Evolutionary conservation across 2,329 filamentous ascomycete species (phyloP).

Genomic region (Trichothecium roseum): DNA sequence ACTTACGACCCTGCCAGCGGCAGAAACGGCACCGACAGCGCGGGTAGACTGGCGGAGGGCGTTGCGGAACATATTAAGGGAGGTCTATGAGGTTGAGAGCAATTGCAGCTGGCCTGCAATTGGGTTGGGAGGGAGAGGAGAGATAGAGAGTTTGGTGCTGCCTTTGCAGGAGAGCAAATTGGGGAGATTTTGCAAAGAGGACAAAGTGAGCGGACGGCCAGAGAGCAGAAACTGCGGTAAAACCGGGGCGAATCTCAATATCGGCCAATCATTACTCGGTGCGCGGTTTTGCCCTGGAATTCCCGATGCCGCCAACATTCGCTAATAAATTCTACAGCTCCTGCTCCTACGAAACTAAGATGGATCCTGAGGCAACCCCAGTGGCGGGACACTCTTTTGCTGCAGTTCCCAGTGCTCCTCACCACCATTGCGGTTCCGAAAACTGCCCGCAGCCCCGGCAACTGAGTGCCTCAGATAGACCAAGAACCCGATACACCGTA

Average conservation of each 20-base stretch:
- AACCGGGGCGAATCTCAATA: constrained; percentile 20
- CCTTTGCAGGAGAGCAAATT: constrained; percentile 34
- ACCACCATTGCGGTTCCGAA: too few relatives aligned
- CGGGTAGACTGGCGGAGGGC: constrained; percentile 94
- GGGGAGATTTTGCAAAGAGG: constrained; percentile 28
- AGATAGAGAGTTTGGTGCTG: constrained; percentile 44
- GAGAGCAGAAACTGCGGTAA: constrained; percentile 31
- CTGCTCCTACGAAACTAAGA: background rate
- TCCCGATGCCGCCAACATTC: constrained; percentile 20
- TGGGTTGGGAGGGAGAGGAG: constrained; percentile 40
- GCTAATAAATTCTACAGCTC: constrained; percentile 20
- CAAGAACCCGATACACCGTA: too few relatives aligned
- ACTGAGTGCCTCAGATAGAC: too few relatives aligned
- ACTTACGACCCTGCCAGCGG: constrained; percentile 92
- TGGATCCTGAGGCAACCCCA: too few relatives aligned
- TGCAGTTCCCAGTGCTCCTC: too few relatives aligned
- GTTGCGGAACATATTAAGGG: constrained; percentile 84
- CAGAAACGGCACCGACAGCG: constrained; percentile 88
- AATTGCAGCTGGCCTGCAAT: constrained; percentile 54
- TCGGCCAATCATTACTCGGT: constrained; percentile 22
- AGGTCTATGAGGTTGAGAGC: constrained; percentile 44
- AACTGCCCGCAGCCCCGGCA: too few relatives aligned
- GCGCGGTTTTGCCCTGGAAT: constrained; percentile 27
- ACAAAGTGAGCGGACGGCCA: constrained; percentile 17
- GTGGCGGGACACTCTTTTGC: too few relatives aligned